Conservation (phyloP, 768 basidiomycete genomes). For the Termitomyces sp. region DNA sequence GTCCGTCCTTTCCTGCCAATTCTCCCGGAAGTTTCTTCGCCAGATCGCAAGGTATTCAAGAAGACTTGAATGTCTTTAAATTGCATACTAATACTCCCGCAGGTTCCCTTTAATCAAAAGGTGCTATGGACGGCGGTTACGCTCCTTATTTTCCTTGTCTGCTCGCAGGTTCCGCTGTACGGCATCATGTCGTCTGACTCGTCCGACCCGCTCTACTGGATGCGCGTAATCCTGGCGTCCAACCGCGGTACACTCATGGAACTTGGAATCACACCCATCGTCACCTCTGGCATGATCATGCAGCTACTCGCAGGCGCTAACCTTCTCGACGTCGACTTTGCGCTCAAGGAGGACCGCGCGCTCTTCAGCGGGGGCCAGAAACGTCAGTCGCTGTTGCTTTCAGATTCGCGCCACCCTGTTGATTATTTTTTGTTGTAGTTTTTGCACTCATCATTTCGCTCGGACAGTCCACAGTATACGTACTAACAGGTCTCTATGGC, state of each 20-base stretch:
- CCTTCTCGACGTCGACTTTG: slow-evolving; percentile 96
- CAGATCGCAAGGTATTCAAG: slow-evolving; percentile 81
- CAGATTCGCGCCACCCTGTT: background rate
- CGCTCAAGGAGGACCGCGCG: slow-evolving; percentile 93
- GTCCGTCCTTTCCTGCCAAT: slow-evolving; percentile 97
- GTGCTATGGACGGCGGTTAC: slow-evolving; percentile 98
- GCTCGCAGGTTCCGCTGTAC: slow-evolving; percentile 98
- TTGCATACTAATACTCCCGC: background rate
- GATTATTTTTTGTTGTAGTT: slow-evolving; percentile 39
- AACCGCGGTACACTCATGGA: slow-evolving; percentile 99
- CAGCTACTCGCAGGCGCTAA: slow-evolving; percentile 97
- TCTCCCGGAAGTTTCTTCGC: slow-evolving; percentile 95
- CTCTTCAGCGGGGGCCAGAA: slow-evolving; percentile 97
- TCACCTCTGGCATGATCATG: slow-evolving; percentile 99
- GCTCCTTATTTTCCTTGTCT: slow-evolving; percentile 98
- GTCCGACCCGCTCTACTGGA: slow-evolving; percentile 98
- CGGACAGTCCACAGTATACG: slow-evolving; percentile 96
- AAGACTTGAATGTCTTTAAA: background rate
- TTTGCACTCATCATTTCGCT: slow-evolving; percentile 96
- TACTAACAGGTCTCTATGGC: slow-evolving; percentile 94
- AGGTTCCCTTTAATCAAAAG: slow-evolving; percentile 99
- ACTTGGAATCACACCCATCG: slow-evolving; percentile 94
- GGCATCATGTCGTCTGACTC: slow-evolving; percentile 99
- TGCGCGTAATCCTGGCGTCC: slow-evolving; percentile 98
- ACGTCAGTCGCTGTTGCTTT: slow-evolving; percentile 52